Base-by-base conservation (phyloP, 2,329 filamentous ascomycete species). In the Aureobasidium sp. region DNA sequence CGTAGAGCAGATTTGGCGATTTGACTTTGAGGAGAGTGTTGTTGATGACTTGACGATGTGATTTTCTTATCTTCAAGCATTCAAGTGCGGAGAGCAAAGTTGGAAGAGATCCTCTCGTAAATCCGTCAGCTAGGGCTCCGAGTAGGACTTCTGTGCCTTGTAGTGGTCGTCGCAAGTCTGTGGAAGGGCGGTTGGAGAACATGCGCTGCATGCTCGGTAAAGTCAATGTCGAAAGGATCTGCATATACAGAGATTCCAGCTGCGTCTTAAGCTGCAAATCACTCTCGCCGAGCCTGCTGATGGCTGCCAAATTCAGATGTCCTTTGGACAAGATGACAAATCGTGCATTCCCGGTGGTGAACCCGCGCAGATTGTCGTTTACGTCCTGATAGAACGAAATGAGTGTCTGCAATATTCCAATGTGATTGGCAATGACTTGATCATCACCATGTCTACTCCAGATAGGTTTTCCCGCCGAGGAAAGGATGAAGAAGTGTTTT, bases 401-500 rank as follows among this genome's bases (percentile, higher is more conserved):
- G 68, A 99, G 93, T 47, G 94, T 99, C 73, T 97, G 94, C 2
- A 97, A 87, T 21, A 99, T 88, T 44, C 94, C 94, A 72, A 97
- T 93, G 68, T 94, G 97, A 55, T 89, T 89, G 68, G 95, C 96
- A 71, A 97, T 91, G 47, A 97, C 79, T 60, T 88, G 86, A 66
- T 96, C 83, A 67, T 97, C 91, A 44, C 95, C 94, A 72, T 99
- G 93, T 53, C 95, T 85, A 70, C 91, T 97, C 81, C 93, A 99
- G 53, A 99, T 95, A 11, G 94, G 95, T 73, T 99, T 99, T 25
- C 94, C 94, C 10, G 95, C 93, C 15, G 91, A 93, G 2, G 94
- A 97, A 1, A 99, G 79, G 69, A 99, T 96, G 75, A 99, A 85
- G 74, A 96, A 99, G 75, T 99, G 94, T 75, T 99, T 99, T 65